Evolutionary conservation across 257 asterid species (phyloP), one percentile per base, ranked within the genome.

Genomic region (Solanum sitiens): DNA sequence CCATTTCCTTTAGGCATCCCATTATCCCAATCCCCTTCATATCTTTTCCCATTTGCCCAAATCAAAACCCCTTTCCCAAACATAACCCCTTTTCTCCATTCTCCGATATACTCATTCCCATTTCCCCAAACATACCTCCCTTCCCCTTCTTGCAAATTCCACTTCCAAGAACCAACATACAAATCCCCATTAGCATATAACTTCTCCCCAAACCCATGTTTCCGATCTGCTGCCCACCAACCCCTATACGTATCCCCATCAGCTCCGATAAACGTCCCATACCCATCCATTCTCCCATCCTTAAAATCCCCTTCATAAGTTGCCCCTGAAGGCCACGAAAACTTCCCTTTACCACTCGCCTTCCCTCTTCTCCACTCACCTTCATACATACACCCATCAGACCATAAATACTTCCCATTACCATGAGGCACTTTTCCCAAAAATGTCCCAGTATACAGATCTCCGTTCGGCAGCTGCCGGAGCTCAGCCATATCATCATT

Each of bases 31-130:
- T 88, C 90, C 16, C 90, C 90, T 84, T 88, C 90, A 76, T 84
- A 88, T 61, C 90, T 85, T 33, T 88, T 88, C 86, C 90, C 90
- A 77, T 85, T 88, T 10, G 83, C 87, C 90, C 90, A 88, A 84
- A 88, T 85, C 45, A 88, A 45, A 74, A 88, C 86, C 15, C 90
- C 90, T 88, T 88, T 88, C 21, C 90, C 90, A 74, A 32, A 85
- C 90, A 88, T 88, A 10, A 88, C 90, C 21, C 88, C 88, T 47
- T 88, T 88, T 70, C 37, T 88, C 90, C 90, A 88, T 12, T 88
- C 90, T n/a, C 90, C 90, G 6, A 88, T 65, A 42, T 88, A 88
- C 89, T 87, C 89, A 63, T 87, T 87, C 68, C 89, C 89, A 87
- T 87, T 79, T 13, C 77, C 39, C 89, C 89, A 87, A 10, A 87